A percentile compares a stretch with the other conserved stretches of the same genome.
These are phyloP conservation scores for Salinomyces thailandicus DNA, from an alignment of 2,329 filamentous ascomycete genomes.

Conservation along the genomic window DNA sequence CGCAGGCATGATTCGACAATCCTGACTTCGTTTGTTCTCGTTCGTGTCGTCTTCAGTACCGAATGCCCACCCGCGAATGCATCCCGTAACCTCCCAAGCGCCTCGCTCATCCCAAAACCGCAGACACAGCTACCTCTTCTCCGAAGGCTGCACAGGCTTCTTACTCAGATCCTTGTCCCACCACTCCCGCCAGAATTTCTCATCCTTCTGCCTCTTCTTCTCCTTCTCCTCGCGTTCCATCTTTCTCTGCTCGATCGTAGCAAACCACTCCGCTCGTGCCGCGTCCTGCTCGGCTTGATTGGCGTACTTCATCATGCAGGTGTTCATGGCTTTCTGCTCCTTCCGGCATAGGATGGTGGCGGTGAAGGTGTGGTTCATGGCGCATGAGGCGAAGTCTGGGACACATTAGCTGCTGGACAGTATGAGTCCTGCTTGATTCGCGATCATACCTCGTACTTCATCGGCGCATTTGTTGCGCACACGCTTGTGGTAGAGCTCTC, in stretches of 20 bases:
- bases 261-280: constrained; percentile 90
- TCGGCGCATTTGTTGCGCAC: constrained; percentile 64
- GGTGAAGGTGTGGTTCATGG: constrained; percentile 71
- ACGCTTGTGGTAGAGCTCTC: constrained; percentile 68
- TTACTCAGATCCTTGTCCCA: constrained; percentile 33
- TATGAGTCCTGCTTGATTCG: background rate
- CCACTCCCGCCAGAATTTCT: constrained; percentile 42
- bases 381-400: constrained; percentile 83
- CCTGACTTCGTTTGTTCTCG: too few species aligned
- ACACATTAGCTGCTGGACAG: background rate
- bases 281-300: constrained; percentile 77
- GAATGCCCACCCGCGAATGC: too few species aligned
- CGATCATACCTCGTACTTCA: constrained; percentile 37
- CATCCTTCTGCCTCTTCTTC: constrained; percentile 31
- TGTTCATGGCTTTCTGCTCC: constrained; percentile 79
- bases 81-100: background rate
- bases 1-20: too few species aligned
- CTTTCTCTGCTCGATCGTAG: constrained; percentile 59
- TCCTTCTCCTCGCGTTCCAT: constrained; percentile 52
- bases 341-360: constrained; percentile 77
- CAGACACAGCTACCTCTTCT: background rate
- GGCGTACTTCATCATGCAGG: constrained; percentile 80
- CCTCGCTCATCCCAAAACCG: background rate
- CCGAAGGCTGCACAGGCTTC: constrained; percentile 11
- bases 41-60: too few species aligned